A percentile compares a stretch with the other conserved stretches of the same genome.
These are phyloP conservation scores for Phellinidium pouzarii DNA, from an alignment of 1,284 basidiomycete genomes.

Conservation along the genomic window DNA sequence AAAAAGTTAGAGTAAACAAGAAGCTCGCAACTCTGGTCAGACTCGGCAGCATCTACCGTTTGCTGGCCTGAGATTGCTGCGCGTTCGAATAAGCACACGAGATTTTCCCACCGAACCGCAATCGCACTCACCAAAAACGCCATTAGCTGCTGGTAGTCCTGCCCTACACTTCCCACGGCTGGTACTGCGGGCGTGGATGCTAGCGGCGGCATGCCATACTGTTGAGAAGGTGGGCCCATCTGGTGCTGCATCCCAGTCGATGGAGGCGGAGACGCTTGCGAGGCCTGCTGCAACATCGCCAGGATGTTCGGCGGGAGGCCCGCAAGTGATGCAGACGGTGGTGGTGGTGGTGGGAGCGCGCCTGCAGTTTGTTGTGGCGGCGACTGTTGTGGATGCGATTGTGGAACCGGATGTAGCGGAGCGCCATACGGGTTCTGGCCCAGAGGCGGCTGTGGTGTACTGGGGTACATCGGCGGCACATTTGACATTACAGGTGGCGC, in stretches of 20 bases:
- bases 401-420: constrained; percentile 4
- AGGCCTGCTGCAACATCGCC: constrained; percentile 31
- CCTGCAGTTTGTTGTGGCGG: constrained; percentile 1
- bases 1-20: no score
- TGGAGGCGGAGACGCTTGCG: constrained; percentile 28
- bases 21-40: no score
- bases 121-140: constrained; percentile 42
- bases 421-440: constrained; percentile 13
- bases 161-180: constrained; percentile 14
- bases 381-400: background rate
- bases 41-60: no score
- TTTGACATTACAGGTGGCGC: constrained; percentile 28
- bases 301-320: constrained; percentile 57
- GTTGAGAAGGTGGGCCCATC: constrained; percentile 29
- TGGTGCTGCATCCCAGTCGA: constrained; percentile 31
- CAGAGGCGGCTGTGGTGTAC: constrained; percentile 9
- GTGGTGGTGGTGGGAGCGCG: constrained; percentile 4
- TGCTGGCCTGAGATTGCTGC: constrained; percentile 11
- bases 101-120: background rate
- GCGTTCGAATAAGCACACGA: background rate
- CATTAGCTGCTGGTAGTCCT: constrained; percentile 51
- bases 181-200: constrained; percentile 26
- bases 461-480: constrained; percentile 3
- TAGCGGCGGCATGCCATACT: constrained; percentile 23
- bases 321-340: constrained; percentile 26